A percentile compares a stretch with the other conserved stretches of the same genome.
phyloP scores from a whole-genome alignment of 768 basidiomycete species.

The Boletus barrowsii region DNA sequence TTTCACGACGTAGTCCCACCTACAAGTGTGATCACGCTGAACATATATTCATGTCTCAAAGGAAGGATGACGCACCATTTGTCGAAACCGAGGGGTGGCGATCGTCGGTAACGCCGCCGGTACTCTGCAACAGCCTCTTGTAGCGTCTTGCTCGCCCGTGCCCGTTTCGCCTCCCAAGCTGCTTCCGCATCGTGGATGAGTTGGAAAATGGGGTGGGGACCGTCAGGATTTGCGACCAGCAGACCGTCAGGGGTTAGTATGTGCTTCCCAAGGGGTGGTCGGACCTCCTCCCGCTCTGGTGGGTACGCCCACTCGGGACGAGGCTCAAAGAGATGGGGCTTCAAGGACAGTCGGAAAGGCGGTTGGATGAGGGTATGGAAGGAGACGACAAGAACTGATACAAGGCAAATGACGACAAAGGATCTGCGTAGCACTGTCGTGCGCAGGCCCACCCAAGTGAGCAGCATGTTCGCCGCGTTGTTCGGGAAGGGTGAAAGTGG shows the following conservation, averaged over 20 bases:
- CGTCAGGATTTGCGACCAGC: slow-evolving; percentile 33
- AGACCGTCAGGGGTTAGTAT: slow-evolving; percentile 27
- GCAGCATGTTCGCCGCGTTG: no score
- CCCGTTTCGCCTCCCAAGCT: slow-evolving; percentile 35
- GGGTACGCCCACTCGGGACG: background rate
- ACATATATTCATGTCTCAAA: background rate
- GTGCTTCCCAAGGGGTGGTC: slow-evolving; percentile 15
- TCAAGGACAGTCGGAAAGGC: background rate
- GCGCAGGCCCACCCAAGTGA: background rate
- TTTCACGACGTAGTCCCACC: slow-evolving; percentile 43
- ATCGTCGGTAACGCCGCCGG: slow-evolving; percentile 29
- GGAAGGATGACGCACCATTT: slow-evolving; percentile 31
- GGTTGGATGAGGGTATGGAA: background rate
- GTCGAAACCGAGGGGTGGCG: slow-evolving; percentile 42
- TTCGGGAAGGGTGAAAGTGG: no score
- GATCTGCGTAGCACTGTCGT: background rate
- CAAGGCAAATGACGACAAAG: background rate
- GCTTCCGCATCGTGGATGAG: slow-evolving; percentile 37
- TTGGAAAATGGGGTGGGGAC: slow-evolving; percentile 42
- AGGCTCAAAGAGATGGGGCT: background rate
- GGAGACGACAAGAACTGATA: background rate
- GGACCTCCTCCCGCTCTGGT: no score
- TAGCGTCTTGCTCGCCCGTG: slow-evolving; percentile 36
- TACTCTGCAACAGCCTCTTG: slow-evolving; percentile 39
- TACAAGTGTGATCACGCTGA: slow-evolving; percentile 1